Percentiles rank a stretch among this genome's conserved stretches.
Conservation (phyloP, 192 early-diverging fungal genomes). For the Mortierella alpina region DNA sequence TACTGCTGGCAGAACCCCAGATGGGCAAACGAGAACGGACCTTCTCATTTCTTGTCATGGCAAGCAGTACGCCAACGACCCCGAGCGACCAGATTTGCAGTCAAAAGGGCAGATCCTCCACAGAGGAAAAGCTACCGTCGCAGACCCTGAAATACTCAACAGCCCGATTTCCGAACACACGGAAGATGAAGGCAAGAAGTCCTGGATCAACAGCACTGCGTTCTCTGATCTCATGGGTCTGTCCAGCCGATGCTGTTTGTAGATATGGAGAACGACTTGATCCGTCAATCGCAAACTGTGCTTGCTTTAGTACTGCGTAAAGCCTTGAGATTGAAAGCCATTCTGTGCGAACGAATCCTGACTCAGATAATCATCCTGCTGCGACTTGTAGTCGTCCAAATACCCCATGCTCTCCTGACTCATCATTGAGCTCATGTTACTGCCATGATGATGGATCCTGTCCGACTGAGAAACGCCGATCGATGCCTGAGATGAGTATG, state of each 20-base stretch:
- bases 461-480: constrained; percentile 69
- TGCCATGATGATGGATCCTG: constrained; percentile 52
- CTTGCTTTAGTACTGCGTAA: constrained; percentile 61
- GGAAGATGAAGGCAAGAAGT: no score
- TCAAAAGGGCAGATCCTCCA: no score
- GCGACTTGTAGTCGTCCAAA: constrained; percentile 68
- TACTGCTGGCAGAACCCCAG: not conserved
- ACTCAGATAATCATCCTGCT: constrained; percentile 66
- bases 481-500: constrained; percentile 69
- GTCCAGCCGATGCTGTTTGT: not conserved
- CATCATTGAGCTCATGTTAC: constrained; percentile 55
- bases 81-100: no score
- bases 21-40: not conserved
- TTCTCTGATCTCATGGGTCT: not conserved
- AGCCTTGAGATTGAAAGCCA: constrained; percentile 62
- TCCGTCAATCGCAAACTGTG: no score
- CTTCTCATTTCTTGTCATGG: not conserved
- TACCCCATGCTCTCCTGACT: constrained; percentile 65
- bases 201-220: no score
- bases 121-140: no score
- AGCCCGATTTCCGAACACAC: no score
- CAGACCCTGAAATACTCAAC: no score
- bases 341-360: constrained; percentile 68
- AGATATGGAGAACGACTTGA: no score
- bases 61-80: not conserved